Percentiles rank a stretch among this genome's conserved stretches.
phyloP scores from a whole-genome alignment of 2,329 filamentous ascomycete genomes.

The Xylaria polymorpha region DNA sequence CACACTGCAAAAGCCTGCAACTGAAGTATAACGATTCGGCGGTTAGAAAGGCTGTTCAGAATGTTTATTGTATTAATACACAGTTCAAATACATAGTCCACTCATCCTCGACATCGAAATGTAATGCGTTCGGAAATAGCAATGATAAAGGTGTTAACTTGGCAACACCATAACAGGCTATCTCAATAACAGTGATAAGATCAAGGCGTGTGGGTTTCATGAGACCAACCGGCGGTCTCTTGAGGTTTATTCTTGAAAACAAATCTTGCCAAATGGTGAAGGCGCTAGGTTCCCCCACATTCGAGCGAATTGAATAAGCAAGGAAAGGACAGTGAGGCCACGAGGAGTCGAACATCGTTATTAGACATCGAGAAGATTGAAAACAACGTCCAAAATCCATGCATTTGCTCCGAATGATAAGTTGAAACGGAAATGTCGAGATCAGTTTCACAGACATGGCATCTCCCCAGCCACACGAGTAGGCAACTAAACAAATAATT shows the following conservation, averaged over 20 bases:
- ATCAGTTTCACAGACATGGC: background rate
- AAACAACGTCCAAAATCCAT: background rate
- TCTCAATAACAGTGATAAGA: background rate
- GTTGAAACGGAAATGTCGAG: background rate
- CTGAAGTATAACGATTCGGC: background rate
- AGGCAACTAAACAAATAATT: conserved; percentile 2
- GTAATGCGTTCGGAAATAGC: background rate
- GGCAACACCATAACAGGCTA: background rate
- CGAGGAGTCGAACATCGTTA: background rate
- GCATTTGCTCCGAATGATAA: background rate
- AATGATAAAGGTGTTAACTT: background rate
- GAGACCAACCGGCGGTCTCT: background rate
- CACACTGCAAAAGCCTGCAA: background rate
- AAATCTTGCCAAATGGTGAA: background rate
- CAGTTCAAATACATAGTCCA: conserved; percentile 1
- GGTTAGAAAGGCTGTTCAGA: background rate
- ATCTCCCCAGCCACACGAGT: background rate
- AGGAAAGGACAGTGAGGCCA: background rate
- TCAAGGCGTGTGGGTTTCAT: background rate
- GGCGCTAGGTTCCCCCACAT: background rate
- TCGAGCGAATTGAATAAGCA: background rate
- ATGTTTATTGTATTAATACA: conserved; percentile 13
- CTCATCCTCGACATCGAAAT: background rate
- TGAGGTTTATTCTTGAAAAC: background rate
- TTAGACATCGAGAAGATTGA: background rate